Percentiles rank a stretch among this genome's conserved stretches.
Conservation (phyloP, 225 moss, liverwort and hornwort genomes). For the Bryum argenteum region DNA sequence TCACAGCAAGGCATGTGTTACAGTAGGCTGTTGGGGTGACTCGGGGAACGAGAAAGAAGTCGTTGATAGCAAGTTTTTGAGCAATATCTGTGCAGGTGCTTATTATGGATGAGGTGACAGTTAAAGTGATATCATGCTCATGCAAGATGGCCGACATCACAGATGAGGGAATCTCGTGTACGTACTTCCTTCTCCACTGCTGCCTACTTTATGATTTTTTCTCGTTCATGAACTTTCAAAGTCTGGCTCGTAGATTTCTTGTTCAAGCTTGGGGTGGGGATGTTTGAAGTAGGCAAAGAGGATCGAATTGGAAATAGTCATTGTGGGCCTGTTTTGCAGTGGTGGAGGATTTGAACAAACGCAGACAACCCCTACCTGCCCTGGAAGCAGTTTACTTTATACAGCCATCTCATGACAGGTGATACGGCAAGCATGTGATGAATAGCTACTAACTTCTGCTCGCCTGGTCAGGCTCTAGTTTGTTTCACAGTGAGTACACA, state of each 20-base stretch:
- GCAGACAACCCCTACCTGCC: constrained; percentile 83
- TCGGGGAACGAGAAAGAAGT: constrained; percentile 12
- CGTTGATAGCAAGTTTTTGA: constrained; percentile 9
- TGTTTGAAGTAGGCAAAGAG: constrained; percentile 12
- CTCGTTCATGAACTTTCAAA: constrained; percentile 8
- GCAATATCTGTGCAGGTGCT: constrained; percentile 70
- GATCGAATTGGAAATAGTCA: constrained; percentile 8
- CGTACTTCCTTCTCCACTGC: constrained; percentile 26
- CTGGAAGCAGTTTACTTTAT: constrained; percentile 94
- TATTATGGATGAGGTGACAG: constrained; percentile 86
- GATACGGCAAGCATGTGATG: constrained; percentile 21
- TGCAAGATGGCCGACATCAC: constrained; percentile 97
- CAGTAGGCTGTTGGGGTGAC: constrained; percentile 2
- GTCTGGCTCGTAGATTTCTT: constrained; percentile 13
- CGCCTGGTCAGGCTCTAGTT: constrained; percentile 14
- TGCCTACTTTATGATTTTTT: constrained; percentile 7
- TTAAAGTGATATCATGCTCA: constrained; percentile 92
- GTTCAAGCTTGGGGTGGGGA: constrained; percentile 7
- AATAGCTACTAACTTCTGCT: constrained; percentile 12
- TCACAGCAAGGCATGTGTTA: constrained; percentile 16
- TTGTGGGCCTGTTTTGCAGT: constrained; percentile 50
- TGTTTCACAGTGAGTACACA: constrained; percentile 4
- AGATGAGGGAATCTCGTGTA: constrained; percentile 93
- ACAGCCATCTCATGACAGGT: constrained; percentile 91
- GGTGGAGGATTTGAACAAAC: constrained; percentile 93